Conservation (phyloP, 2,329 filamentous ascomycete species). For the Botryotinia narcissicola region DNA sequence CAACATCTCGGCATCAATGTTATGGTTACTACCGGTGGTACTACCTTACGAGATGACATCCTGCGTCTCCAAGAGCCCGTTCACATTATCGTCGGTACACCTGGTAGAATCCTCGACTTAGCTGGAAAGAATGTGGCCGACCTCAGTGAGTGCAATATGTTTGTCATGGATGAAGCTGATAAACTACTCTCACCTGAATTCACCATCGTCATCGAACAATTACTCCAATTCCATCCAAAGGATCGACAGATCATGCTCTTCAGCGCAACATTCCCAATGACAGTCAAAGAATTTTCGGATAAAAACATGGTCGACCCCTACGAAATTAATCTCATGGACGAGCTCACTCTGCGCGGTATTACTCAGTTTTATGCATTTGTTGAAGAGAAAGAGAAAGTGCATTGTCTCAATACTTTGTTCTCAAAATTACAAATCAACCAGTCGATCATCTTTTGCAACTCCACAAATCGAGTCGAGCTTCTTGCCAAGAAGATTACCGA, state of each 20-base stretch:
- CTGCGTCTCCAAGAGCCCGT: constrained; percentile 90
- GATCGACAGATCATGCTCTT: constrained; percentile 99
- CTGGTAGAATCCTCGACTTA: constrained; percentile 91
- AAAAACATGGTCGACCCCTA: constrained; percentile 97
- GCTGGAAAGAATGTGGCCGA: constrained; percentile 96
- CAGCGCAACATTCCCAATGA: constrained; percentile 94
- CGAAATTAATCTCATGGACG: constrained; percentile 99
- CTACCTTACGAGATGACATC: constrained; percentile 92
- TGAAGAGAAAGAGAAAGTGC: constrained; percentile 98
- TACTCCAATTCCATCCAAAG: constrained; percentile 92
- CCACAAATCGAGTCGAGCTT: constrained; percentile 94
- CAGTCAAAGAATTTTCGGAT: constrained; percentile 97
- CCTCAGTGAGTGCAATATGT: constrained; percentile 92
- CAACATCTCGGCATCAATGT: constrained; percentile 97
- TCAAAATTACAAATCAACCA: constrained; percentile 99
- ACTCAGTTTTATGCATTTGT: constrained; percentile 99
- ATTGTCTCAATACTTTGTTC: constrained; percentile 98
- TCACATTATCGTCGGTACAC: constrained; percentile 96
- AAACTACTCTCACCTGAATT: constrained; percentile 97
- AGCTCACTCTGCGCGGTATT: constrained; percentile 94
- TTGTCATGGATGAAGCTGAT: constrained; percentile 99
- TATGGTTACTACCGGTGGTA: constrained; percentile 98
- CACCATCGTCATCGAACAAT: constrained; percentile 94
- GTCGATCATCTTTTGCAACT: constrained; percentile 99
- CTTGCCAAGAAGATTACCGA: constrained; percentile 99